These are phyloP conservation scores for Grosmannia penicillata DNA, from an alignment of 2,329 filamentous ascomycete species.

Conservation along the genomic window DNA sequence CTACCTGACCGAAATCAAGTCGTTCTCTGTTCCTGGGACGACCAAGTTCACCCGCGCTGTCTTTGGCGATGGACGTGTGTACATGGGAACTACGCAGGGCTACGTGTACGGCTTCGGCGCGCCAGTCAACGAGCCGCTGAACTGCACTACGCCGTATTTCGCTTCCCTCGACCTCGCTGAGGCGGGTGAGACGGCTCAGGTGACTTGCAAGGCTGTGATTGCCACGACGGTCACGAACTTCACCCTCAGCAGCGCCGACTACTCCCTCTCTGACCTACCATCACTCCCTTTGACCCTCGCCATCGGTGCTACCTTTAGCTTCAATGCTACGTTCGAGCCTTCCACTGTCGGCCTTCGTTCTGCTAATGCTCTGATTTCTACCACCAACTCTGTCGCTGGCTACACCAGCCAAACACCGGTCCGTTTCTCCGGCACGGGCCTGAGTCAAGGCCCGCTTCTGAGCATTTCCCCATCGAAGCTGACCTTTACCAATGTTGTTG, in stretches of 20 bases:
- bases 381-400: slow-evolving; percentile 28
- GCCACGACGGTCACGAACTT: slow-evolving; percentile 25
- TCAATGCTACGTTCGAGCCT: slow-evolving; percentile 30
- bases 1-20: slow-evolving; percentile 29
- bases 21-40: slow-evolving; percentile 34
- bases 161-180: slow-evolving; percentile 26
- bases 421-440: slow-evolving; percentile 31
- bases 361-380: slow-evolving; percentile 30
- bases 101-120: slow-evolving; percentile 40
- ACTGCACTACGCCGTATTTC: slow-evolving; percentile 35
- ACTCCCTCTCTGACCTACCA: slow-evolving; percentile 17
- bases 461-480: slow-evolving; percentile 30
- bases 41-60: slow-evolving; percentile 43
- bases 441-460: slow-evolving; percentile 29
- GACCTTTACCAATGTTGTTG: slow-evolving; percentile 33
- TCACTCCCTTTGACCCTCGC: slow-evolving; percentile 18
- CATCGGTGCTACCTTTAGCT: slow-evolving; percentile 23
- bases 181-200: slow-evolving; percentile 15
- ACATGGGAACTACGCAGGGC: slow-evolving; percentile 35
- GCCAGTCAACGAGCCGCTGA: slow-evolving; percentile 35
- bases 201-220: slow-evolving; percentile 34
- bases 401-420: slow-evolving; percentile 32
- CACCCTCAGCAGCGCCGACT: slow-evolving; percentile 21
- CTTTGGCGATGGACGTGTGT: slow-evolving; percentile 40
- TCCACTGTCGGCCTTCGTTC: slow-evolving; percentile 30